Evolutionary conservation across 2,329 filamentous ascomycete genomes (phyloP).

Genomic region (Aspergillus fijiensis): DNA sequence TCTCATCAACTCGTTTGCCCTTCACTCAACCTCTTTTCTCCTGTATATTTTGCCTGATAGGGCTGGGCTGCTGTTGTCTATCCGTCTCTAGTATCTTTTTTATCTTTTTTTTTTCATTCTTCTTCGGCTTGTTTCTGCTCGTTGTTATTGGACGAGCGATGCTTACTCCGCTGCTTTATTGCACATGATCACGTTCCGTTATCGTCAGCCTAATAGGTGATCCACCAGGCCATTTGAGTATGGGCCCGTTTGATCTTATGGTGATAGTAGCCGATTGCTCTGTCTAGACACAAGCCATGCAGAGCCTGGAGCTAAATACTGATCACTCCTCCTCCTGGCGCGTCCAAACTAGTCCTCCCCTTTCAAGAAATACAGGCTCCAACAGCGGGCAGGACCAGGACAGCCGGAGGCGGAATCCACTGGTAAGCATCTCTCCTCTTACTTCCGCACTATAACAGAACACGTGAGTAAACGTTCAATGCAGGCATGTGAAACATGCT

Average conservation of each 20-base stretch:
- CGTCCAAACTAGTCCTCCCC: conserved; percentile 9
- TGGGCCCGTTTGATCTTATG: conserved; percentile 13
- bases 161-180: background rate
- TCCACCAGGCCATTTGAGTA: conserved; percentile 8
- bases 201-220: background rate
- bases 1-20: background rate
- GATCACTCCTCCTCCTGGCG: conserved; percentile 8
- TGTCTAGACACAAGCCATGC: conserved; percentile 18
- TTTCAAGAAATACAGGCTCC: conserved; percentile 9
- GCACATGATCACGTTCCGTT: background rate
- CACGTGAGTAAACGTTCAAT: conserved; percentile 15
- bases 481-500: conserved; percentile 87
- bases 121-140: background rate
- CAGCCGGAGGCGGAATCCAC: conserved; percentile 20
- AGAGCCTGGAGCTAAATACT: conserved; percentile 11
- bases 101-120: background rate
- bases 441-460: background rate
- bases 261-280: conserved; percentile 3
- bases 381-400: conserved; percentile 9
- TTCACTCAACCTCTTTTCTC: background rate
- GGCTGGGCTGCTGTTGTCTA: background rate
- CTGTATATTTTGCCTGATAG: background rate
- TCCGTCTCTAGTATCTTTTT: background rate
- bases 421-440: conserved; percentile 20
- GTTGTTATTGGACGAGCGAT: background rate